Evolutionary conservation across 179 eudicot species (phyloP), one percentile per base, ranked within the genome.

Genomic region (Amaranthus tricolor): DNA sequence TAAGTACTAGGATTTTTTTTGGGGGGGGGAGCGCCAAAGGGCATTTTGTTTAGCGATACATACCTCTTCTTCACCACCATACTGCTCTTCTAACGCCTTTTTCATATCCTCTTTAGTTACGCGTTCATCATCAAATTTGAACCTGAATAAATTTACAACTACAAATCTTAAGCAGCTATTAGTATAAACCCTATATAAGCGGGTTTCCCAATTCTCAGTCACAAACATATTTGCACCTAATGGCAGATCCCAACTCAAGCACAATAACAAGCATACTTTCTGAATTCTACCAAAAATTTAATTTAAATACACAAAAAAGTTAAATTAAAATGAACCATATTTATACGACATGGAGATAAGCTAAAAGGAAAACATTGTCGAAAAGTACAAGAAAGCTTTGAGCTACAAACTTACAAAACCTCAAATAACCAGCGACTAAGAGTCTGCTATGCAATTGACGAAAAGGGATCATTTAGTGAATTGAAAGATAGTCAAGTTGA

Each of bases 41-140:
- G 50, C 19, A 52, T 9, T 62, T 50, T 43, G 61, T 16, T 13
- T 69, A 16, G 44, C 47, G 55, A 43, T 43, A 63, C 3, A 49
- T 81, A 93, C 98, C 94, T 93, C 98, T 80, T 93, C 98, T 82
- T 93, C 98, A 70, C 98, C 98, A 77, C 98, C 98, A 81, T 82
- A 93, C 69, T 91, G 98, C 82, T 93, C 98, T 77, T 91, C 96
- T 64, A 93, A 62, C 5, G 90, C 96, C 76, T 87, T 88, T 74
- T 89, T 93, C 65, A 80, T 8, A 78, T 93, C 94, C 81, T 91
- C 98, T 83, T 88, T 89, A 61, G 98, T 90, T 14, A 93, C 98
- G 72, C 96, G 84, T 72, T 93, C 98, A 87, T 93, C 98, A 68
- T 93, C 98, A 81, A 93, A 93, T 73, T 93, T 93, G 70, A 81